These are phyloP conservation scores for Capsicum baccatum DNA, from an alignment of 257 asterid genomes.

Conservation along the genomic window DNA sequence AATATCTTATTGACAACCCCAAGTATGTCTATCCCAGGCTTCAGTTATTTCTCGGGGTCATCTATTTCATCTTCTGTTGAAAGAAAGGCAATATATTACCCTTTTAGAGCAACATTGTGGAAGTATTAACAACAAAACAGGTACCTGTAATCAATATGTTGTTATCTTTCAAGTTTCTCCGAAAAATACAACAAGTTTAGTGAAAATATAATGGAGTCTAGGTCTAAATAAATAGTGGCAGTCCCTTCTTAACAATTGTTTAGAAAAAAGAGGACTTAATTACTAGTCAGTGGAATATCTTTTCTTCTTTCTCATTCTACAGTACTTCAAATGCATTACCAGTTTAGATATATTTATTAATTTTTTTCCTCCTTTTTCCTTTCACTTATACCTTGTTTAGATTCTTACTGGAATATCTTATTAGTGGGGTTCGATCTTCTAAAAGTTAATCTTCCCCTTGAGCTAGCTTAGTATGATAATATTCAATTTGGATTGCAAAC, in stretches of 20 bases:
- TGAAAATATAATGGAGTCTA: neutral
- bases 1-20: conserved; percentile 87
- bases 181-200: neutral
- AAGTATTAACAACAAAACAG: conserved; percentile 85
- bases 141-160: conserved; percentile 53
- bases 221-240: neutral
- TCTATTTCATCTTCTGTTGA: conserved; percentile 51
- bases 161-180: neutral
- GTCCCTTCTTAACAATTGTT: neutral
- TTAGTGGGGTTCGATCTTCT: no score
- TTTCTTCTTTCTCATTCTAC: no score
- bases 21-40: conserved; percentile 89
- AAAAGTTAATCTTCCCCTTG: no score
- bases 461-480: no score
- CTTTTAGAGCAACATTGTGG: conserved; percentile 90
- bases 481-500: no score
- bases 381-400: no score
- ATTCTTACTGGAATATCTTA: no score
- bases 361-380: no score
- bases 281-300: neutral
- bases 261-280: neutral
- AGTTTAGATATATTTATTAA: no score
- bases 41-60: conserved; percentile 67
- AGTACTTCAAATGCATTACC: no score
- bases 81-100: conserved; percentile 82